Evolutionary conservation across 2,329 filamentous ascomycete genomes (phyloP).

Genomic region (Talaromyces sp.): DNA sequence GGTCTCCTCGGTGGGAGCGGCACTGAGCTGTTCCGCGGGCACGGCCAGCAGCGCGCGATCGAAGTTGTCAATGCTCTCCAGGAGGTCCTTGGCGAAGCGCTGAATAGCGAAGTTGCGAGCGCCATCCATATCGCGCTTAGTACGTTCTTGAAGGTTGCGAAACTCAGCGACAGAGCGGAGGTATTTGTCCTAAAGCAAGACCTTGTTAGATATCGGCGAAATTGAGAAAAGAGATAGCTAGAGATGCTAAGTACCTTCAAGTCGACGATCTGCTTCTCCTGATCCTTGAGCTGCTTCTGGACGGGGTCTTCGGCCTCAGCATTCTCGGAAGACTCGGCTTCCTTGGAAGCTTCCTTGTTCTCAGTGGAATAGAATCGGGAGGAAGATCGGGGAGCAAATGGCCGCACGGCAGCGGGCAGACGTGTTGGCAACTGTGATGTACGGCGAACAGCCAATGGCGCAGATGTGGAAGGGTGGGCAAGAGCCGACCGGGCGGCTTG

Average conservation of each 20-base stretch:
- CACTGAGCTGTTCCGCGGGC: conserved; percentile 69
- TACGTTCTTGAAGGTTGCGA: conserved; percentile 96
- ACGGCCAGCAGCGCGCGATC: conserved; percentile 87
- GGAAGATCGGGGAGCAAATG: conserved; percentile 36
- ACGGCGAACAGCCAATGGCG: conserved; percentile 37
- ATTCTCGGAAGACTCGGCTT: conserved; percentile 48
- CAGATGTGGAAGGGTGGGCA: conserved; percentile 33
- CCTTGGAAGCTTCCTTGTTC: conserved; percentile 39
- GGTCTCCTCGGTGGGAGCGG: conserved; percentile 56
- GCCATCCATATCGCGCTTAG: conserved; percentile 81
- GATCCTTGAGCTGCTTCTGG: conserved; percentile 70
- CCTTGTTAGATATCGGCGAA: too few species aligned
- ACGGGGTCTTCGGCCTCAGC: conserved; percentile 48
- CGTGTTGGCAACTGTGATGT: conserved; percentile 38
- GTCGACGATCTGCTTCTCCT: conserved; percentile 73
- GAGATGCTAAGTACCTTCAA: conserved; percentile 69
- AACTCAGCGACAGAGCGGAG: conserved; percentile 93
- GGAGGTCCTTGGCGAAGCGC: conserved; percentile 87
- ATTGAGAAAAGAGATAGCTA: not conserved
- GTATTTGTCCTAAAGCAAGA: conserved; percentile 99
- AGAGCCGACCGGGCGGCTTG: conserved; percentile 42
- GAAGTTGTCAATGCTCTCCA: conserved; percentile 95
- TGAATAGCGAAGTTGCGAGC: conserved; percentile 94
- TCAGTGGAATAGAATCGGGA: conserved; percentile 50
- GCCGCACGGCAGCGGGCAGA: conserved; percentile 30